These are phyloP conservation scores for Blastobotrys attinorum DNA, from an alignment of 805 yeast genomes.

Conservation along the genomic window DNA sequence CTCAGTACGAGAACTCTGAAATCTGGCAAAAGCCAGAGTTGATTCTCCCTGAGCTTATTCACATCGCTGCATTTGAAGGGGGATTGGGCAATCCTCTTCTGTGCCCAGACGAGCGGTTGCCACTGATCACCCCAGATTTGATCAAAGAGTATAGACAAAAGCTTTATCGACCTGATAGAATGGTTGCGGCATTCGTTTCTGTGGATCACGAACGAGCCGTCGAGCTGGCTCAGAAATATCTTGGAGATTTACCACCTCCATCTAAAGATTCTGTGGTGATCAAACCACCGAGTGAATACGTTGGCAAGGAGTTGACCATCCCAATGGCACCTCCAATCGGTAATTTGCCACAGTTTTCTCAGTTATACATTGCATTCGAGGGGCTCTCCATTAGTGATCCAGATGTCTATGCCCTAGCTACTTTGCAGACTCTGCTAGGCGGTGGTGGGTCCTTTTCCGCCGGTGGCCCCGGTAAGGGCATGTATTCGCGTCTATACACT, in stretches of 20 bases:
- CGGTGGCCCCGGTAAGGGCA: slow-evolving; percentile 99
- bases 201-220: slow-evolving; percentile 64
- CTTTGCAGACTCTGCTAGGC: slow-evolving; percentile 82
- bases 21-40: slow-evolving; percentile 76
- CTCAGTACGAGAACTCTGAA: slow-evolving; percentile 76
- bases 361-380: slow-evolving; percentile 81
- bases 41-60: slow-evolving; percentile 83
- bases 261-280: slow-evolving; percentile 16
- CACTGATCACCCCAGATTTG: slow-evolving; percentile 43
- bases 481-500: slow-evolving; percentile 91
- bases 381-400: slow-evolving; percentile 77
- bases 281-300: slow-evolving; percentile 20
- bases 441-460: slow-evolving; percentile 98
- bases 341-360: slow-evolving; percentile 47
- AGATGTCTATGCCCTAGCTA: slow-evolving; percentile 85
- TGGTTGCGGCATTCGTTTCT: slow-evolving; percentile 85
- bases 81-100: slow-evolving; percentile 82
- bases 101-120: slow-evolving; percentile 66
- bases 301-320: slow-evolving; percentile 16
- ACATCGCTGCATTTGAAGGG: slow-evolving; percentile 68
- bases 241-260: slow-evolving; percentile 50
- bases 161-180: slow-evolving; percentile 70
- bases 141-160: slow-evolving; percentile 53
- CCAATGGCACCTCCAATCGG: slow-evolving; percentile 17
- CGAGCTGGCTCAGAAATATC: slow-evolving; percentile 49